Conservation (phyloP, 2,329 filamentous ascomycete genomes). For the Thelonectria rubi region DNA sequence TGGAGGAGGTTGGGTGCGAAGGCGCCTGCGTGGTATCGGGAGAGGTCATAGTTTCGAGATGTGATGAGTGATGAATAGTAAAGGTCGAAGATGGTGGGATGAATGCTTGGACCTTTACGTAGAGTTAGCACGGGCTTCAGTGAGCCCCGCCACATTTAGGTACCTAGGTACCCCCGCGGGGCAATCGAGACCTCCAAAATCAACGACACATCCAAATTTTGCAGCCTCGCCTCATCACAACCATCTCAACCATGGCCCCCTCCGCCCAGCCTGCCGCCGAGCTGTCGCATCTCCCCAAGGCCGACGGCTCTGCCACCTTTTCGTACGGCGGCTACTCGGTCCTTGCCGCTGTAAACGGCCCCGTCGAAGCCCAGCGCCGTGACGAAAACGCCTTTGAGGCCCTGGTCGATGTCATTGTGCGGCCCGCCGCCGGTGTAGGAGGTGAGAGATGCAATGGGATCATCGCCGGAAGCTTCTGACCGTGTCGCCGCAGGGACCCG, state of each 20-base stretch:
- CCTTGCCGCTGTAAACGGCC: constrained; percentile 88
- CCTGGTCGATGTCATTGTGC: constrained; percentile 86
- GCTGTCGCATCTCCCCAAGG: constrained; percentile 70
- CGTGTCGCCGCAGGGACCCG: constrained; percentile 64
- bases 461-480: constrained; percentile 19
- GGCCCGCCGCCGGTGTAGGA: constrained; percentile 85
- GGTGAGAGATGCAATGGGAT: constrained; percentile 57
- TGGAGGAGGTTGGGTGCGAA: constrained; percentile 30
- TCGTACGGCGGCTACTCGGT: constrained; percentile 80
- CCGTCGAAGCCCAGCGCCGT: constrained; percentile 86
- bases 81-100: neutral
- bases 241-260: constrained; percentile 52
- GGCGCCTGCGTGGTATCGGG: constrained; percentile 26
- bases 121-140: neutral
- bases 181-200: neutral
- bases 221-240: constrained; percentile 16
- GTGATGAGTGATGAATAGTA: constrained; percentile 14
- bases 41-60: constrained; percentile 39
- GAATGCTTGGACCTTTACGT: no score
- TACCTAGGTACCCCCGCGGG: neutral
- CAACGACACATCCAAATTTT: constrained; percentile 17
- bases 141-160: neutral
- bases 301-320: constrained; percentile 84
- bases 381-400: constrained; percentile 95
- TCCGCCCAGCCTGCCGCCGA: constrained; percentile 60